Evolutionary conservation across 2,329 filamentous ascomycete species (phyloP).

Genomic region (Beauveria bassiana): DNA sequence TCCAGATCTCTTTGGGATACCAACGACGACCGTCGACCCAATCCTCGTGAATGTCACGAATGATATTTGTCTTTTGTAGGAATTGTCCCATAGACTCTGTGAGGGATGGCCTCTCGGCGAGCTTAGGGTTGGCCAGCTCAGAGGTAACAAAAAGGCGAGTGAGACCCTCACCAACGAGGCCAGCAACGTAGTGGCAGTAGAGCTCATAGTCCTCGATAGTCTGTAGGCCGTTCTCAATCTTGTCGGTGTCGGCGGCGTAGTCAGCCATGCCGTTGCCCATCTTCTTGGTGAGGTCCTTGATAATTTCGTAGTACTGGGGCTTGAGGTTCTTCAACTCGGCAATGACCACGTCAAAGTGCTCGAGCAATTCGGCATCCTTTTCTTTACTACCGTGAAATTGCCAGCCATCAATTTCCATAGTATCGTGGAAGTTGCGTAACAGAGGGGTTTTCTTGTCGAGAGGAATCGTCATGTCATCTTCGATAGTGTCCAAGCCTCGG

Average conservation of each 20-base stretch:
- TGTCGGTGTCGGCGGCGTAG: conserved; percentile 77
- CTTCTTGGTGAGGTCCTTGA: conserved; percentile 83
- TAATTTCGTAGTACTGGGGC: conserved; percentile 73
- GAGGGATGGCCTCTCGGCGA: conserved; percentile 70
- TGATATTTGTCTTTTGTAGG: conserved; percentile 97
- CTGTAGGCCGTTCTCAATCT: conserved; percentile 71
- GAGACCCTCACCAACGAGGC: conserved; percentile 88
- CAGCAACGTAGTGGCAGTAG: conserved; percentile 98
- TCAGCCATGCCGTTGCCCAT: conserved; percentile 99
- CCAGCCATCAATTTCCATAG: conserved; percentile 81
- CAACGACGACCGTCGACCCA: conserved; percentile 80
- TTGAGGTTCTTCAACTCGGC: conserved; percentile 84
- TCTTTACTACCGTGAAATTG: conserved; percentile 83
- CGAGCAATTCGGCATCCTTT: conserved; percentile 86
- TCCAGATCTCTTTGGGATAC: conserved; percentile 96
- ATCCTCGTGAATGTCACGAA: conserved; percentile 90
- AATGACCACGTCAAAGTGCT: conserved; percentile 84
- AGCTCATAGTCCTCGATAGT: conserved; percentile 86
- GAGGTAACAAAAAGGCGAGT: conserved; percentile 86
- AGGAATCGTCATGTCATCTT: conserved; percentile 94
- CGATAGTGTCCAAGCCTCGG: conserved; percentile 92
- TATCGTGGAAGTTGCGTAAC: conserved; percentile 71
- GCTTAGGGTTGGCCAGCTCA: conserved; percentile 75
- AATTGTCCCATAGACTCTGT: conserved; percentile 97
- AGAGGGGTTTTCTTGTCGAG: conserved; percentile 77